These are phyloP conservation scores for Ceratocystis huliohia DNA, from an alignment of 2,329 filamentous ascomycete species.

Conservation along the genomic window DNA sequence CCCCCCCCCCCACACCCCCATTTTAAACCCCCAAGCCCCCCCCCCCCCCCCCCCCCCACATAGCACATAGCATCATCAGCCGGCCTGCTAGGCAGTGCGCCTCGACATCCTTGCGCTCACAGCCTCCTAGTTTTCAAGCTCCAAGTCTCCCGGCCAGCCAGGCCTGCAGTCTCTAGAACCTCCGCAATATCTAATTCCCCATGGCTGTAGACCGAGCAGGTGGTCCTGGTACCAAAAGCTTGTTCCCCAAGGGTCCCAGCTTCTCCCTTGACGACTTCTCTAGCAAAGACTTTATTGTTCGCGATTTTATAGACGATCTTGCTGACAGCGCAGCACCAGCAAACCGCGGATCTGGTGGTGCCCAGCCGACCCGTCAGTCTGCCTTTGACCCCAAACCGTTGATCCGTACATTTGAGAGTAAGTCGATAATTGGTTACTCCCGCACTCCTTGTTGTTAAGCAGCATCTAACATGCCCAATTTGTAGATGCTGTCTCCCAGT, in stretches of 20 bases:
- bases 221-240: conserved; percentile 43
- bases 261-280: conserved; percentile 85
- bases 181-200: not conserved
- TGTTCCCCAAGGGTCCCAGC: conserved; percentile 66
- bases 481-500: conserved; percentile 50
- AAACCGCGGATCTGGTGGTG: conserved; percentile 61
- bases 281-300: conserved; percentile 88
- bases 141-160: not conserved
- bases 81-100: not conserved
- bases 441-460: not conserved
- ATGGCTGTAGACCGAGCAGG: conserved; percentile 26
- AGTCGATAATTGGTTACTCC: conserved; percentile 20
- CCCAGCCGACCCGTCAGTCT: conserved; percentile 30
- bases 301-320: conserved; percentile 90
- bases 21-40: no score
- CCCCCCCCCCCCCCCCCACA: not conserved
- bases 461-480: conserved; percentile 24
- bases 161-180: not conserved
- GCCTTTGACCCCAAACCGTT: conserved; percentile 90
- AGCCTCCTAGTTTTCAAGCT: not conserved
- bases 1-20: no score
- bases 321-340: conserved; percentile 72
- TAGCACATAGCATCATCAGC: not conserved
- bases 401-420: conserved; percentile 85
- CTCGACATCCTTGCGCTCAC: not conserved